These are phyloP conservation scores for Talaromyces trachyspermus DNA, from an alignment of 495 filamentous ascomycete species.

Conservation along the genomic window DNA sequence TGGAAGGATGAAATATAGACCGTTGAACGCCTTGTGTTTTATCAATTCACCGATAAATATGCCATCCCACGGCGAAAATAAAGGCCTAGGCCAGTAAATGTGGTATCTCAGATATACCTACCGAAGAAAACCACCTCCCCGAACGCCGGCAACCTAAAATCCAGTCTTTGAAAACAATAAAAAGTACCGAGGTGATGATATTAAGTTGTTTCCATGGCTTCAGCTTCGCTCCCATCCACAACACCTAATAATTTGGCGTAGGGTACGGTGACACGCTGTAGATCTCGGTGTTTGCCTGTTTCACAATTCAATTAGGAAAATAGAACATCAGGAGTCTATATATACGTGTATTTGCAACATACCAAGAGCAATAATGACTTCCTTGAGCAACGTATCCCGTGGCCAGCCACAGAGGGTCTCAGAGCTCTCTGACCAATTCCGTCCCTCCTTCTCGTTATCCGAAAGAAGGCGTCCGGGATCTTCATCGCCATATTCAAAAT, in stretches of 20 bases:
- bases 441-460: conserved; percentile 52
- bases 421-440: conserved; percentile 42
- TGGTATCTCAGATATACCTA: too few species aligned
- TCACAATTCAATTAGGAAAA: conserved; percentile 22
- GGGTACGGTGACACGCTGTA: conserved; percentile 86
- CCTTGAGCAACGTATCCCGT: conserved; percentile 74
- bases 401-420: conserved; percentile 78
- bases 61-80: too few species aligned
- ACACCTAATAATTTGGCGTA: conserved; percentile 71
- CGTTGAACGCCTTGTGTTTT: too few species aligned
- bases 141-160: not conserved
- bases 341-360: conserved; percentile 32
- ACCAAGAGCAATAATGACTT: conserved; percentile 88
- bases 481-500: conserved; percentile 45
- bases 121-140: too few species aligned
- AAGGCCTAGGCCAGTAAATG: too few species aligned
- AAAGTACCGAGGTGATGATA: not conserved
- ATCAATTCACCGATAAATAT: too few species aligned
- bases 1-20: too few species aligned
- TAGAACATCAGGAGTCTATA: too few species aligned
- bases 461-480: conserved; percentile 37
- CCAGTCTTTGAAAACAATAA: not conserved
- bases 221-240: conserved; percentile 36
- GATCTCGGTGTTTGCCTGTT: conserved; percentile 83
- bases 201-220: conserved; percentile 31